A percentile compares a stretch with the other conserved stretches of the same genome.
Evolutionary conservation across 2,329 filamentous ascomycete genomes (phyloP).

Genomic region (Diaporthe citri): DNA sequence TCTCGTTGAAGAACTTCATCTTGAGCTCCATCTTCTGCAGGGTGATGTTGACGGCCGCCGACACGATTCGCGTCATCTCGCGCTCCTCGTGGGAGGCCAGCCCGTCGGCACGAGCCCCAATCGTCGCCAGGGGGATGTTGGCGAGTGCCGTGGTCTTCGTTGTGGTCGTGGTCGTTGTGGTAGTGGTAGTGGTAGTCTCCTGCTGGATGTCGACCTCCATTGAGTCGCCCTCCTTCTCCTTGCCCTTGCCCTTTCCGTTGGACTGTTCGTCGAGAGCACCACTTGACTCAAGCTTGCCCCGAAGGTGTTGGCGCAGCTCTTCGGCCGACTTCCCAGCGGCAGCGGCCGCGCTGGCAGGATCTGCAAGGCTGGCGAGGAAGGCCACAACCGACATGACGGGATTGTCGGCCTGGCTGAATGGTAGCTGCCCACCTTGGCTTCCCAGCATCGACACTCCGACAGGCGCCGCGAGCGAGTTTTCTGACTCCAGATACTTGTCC

Average conservation of each 20-base stretch:
- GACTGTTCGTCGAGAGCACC: conserved; percentile 54
- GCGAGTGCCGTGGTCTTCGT: conserved; percentile 67
- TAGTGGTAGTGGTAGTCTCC: conserved; percentile 60
- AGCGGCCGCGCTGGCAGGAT: conserved; percentile 89
- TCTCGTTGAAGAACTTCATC: conserved; percentile 94
- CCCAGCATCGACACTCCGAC: conserved; percentile 76
- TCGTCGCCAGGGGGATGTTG: conserved; percentile 85
- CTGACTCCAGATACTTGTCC: conserved; percentile 93
- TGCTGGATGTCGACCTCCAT: conserved; percentile 75
- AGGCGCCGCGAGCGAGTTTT: conserved; percentile 67
- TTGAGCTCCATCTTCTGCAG: conserved; percentile 96
- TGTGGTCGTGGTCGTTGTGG: conserved; percentile 62
- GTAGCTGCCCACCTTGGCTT: conserved; percentile 81
- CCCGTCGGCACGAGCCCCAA: conserved; percentile 86
- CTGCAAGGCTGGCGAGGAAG: conserved; percentile 91
- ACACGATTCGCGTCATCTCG: conserved; percentile 94
- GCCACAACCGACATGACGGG: conserved; percentile 96
- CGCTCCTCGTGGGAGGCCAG: conserved; percentile 97
- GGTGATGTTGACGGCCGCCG: conserved; percentile 92
- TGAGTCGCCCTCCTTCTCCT: conserved; percentile 64
- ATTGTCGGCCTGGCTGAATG: conserved; percentile 93
- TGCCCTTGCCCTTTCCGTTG: conserved; percentile 70
- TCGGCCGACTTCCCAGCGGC: conserved; percentile 90
- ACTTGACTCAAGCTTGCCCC: conserved; percentile 78
- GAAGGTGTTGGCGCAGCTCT: conserved; percentile 84